These are phyloP conservation scores for Parathielavia appendiculata DNA, from an alignment of 495 filamentous ascomycete species.

Conservation along the genomic window DNA sequence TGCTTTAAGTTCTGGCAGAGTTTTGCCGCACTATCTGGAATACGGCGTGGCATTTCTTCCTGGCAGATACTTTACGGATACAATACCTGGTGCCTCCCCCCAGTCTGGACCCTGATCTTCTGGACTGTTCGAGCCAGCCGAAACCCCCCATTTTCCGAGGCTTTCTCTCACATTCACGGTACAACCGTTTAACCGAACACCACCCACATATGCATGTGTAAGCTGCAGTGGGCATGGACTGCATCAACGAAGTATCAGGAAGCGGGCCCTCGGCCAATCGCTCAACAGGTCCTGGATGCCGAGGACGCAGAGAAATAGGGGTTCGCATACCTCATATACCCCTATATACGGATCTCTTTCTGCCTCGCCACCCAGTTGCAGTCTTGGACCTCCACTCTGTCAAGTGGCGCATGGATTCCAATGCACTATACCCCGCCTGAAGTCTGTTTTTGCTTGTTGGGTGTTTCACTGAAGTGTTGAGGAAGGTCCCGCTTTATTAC, in stretches of 20 bases:
- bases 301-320: constrained; percentile 5
- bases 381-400: not conserved
- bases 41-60: no score
- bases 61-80: no score
- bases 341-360: not conserved
- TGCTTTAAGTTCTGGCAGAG: not conserved
- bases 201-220: not conserved
- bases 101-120: not conserved
- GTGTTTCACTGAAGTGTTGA: no score
- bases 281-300: not conserved
- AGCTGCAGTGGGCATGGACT: not conserved
- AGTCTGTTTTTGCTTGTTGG: no score
- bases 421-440: no score
- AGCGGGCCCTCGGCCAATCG: not conserved
- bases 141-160: not conserved
- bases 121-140: not conserved
- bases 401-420: no score
- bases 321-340: not conserved
- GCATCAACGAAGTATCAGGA: constrained; percentile 4
- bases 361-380: not conserved
- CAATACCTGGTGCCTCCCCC: no score
- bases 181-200: constrained; percentile 8
- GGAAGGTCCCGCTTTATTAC: no score
- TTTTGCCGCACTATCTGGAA: no score
- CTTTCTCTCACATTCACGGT: not conserved